phyloP scores from a whole-genome alignment of 2,329 filamentous ascomycete species.

The Aureobasidium subglaciale region DNA sequence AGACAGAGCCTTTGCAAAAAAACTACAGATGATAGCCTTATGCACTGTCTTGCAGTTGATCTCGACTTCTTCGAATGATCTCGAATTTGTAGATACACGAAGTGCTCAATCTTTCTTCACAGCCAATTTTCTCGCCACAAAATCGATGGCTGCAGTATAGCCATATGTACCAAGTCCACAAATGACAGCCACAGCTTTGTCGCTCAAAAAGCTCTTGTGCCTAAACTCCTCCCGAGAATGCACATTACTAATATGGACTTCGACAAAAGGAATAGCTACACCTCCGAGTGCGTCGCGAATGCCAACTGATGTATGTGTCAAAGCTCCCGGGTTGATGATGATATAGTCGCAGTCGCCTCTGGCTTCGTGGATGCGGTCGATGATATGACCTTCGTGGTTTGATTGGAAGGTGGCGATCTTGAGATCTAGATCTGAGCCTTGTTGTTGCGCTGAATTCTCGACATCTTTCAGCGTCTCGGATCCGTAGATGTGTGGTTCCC shows the following conservation, averaged over 20 bases:
- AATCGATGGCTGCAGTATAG: constrained; percentile 41
- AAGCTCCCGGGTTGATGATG: constrained; percentile 68
- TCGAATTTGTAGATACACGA: no score
- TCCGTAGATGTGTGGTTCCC: constrained; percentile 71
- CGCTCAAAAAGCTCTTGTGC: constrained; percentile 63
- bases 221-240: constrained; percentile 63
- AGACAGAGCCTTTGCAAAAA: no score
- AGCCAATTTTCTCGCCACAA: constrained; percentile 26
- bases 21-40: no score
- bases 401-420: constrained; percentile 60
- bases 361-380: constrained; percentile 66
- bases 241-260: constrained; percentile 69
- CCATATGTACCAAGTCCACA: constrained; percentile 53
- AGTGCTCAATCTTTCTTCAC: no score
- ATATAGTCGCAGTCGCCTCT: constrained; percentile 54
- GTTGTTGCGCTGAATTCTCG: constrained; percentile 41
- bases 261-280: constrained; percentile 65
- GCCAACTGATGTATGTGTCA: constrained; percentile 70
- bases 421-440: constrained; percentile 44
- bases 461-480: constrained; percentile 59
- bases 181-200: constrained; percentile 69
- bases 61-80: no score
- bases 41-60: no score
- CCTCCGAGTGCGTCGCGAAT: constrained; percentile 65
- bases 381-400: constrained; percentile 68